Percentiles rank a stretch among this genome's conserved stretches.
Evolutionary conservation across 306 rosid genomes (phyloP).

Genomic region (Sechiopsis laciniata): DNA sequence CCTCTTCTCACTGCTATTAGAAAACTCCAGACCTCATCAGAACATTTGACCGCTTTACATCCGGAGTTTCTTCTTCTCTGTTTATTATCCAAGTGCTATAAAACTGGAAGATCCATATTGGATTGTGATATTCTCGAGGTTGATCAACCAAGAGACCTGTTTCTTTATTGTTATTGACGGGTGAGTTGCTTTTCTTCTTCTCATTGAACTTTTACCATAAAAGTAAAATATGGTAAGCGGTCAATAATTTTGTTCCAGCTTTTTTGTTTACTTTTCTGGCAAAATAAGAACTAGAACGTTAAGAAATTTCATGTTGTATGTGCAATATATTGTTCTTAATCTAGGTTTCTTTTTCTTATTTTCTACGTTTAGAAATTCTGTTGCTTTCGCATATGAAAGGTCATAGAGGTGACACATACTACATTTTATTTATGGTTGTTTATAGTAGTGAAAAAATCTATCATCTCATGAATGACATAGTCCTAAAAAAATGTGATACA

Average conservation of each 20-base stretch:
- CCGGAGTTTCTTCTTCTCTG: constrained; percentile 85
- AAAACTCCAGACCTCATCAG: constrained; percentile 63
- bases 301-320: neutral
- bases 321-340: neutral
- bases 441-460: neutral
- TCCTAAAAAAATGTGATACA: neutral
- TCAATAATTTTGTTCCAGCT: neutral
- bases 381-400: too few relatives aligned
- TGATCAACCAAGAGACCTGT: constrained; percentile 83
- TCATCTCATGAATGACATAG: constrained; percentile 1
- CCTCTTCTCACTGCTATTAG: constrained; percentile 65
- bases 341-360: neutral
- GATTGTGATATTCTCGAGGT: constrained; percentile 67
- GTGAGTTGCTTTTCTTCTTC: constrained; percentile 25
- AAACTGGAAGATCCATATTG: constrained; percentile 69
- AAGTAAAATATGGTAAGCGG: neutral
- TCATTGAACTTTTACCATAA: neutral
- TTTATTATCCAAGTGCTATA: constrained; percentile 73
- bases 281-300: neutral
- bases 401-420: too few relatives aligned
- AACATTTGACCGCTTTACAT: constrained; percentile 72
- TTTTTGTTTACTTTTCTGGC: neutral
- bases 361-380: neutral
- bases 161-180: constrained; percentile 93
- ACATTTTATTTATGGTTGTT: neutral